Base-by-base conservation (phyloP, 1,284 basidiomycete species). In the Phlebopus sp. region DNA sequence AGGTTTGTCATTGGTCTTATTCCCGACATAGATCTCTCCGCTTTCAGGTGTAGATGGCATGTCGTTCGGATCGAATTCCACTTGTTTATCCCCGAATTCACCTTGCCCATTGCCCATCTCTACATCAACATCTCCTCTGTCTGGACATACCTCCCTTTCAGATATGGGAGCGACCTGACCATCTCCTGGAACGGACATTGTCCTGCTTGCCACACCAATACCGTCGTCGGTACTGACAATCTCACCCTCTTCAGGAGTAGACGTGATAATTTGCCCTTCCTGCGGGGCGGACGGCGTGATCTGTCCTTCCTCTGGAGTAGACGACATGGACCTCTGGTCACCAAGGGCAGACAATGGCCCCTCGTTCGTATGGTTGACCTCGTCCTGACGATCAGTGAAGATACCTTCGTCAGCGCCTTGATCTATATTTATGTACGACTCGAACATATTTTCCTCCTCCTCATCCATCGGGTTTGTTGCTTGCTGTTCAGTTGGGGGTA, bases 401-500 rank as follows among this genome's bases (percentile, higher is more conserved):
- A 42, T 46, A 35, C 42, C 45, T 4, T 4, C 5, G 10, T 44
- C 49, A 7, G 31, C 56, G 31, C 31, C 49, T 1, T 58, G 25
- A 14, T 64, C 59, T 49, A 64, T 47, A 30, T 67, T 56, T 39
- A 67, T 30, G 35, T 52, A 65, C 36, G 64, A 62, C 34, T 61
- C 47, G 6, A 62, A 56, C 29, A 66, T 27, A 19, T 44, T 18
- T 35, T 35, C 32, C 15, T 42, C 27, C 11, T 59, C 60, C 2
- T 41, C 17, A 5, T n/a, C 57, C 56, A 14, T 52, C 60, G 14
- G 3, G 18, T 2, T 35, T 34, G 8, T 44, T 51, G 4, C 43
- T 46, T 5, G 31, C 41, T n/a, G 17, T 37, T 37, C 35, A 6
- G 25, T 10, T 29, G 19, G 36, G 31, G 32, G 27, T 4, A 23